Evolutionary conservation across 495 filamentous ascomycete species (phyloP), one percentile per base, ranked within the genome.

Genomic region (Aspergillus cristatus): DNA sequence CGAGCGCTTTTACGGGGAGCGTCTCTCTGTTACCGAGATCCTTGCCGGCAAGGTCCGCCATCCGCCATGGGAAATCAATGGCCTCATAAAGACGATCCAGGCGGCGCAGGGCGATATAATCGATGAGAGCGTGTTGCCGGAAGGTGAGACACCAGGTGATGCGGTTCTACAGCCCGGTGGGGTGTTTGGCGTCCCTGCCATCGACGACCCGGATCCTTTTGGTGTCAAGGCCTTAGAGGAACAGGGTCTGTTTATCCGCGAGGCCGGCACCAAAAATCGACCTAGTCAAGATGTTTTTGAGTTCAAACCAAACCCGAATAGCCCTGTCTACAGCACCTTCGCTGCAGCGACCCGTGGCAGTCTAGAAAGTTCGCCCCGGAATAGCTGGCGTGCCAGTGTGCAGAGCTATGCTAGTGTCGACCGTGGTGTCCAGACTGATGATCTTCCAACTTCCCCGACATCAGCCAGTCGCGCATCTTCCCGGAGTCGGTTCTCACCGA

Each of bases 181-280:
- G 1, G 48, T 62, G 6, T 94, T 95, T 55, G 86, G 88, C 3
- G 64, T 94, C 12, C 88, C 87, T 2, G 78, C 80, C 30, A 55
- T 64, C 2, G 70, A 75, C 28, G 81, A 86, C 31, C 86, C 88
- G 18, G 88, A 95, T 55, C 88, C 88, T 11, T 95, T 81, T 51
- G 88, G 88, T 14, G 84, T 95, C 14, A 75, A 84, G 18, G 86
- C 88, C 18, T 62, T 95, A 28, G 82, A 91, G 58, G 78, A 82
- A 47, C 80, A 82, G 47, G 88, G 88, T 7, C 67, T 94, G 32
- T 82, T 87, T 48, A 89, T 95, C 46, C 72, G 82, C 31, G 88
- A 94, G 66, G 87, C 87, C 12, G 86, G 85, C 14, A 81, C 82
- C 2, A 73, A 74, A 30, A 53, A 50, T 35, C 68, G 84, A 26